Percentiles rank a stretch among this genome's conserved stretches.
Conservation (phyloP, 106 monocot species). For the Gastrodia elata region DNA sequence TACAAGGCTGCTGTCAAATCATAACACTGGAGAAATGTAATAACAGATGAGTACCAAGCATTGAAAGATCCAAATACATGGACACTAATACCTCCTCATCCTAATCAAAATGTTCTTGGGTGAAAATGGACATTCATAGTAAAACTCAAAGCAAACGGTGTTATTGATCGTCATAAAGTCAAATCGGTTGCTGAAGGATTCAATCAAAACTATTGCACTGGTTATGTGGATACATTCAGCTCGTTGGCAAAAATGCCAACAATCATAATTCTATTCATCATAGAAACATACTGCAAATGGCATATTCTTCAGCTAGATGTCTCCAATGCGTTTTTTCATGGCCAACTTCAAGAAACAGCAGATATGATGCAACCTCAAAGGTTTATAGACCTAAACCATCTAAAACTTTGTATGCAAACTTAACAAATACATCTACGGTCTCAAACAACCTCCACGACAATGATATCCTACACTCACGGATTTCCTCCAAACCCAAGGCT, state of each 20-base stretch:
- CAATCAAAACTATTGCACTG: constrained; percentile 15
- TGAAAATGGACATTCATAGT: constrained; percentile 13
- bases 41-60: too few relatives aligned
- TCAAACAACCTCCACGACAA: constrained; percentile 15
- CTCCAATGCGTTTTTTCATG: constrained; percentile 8
- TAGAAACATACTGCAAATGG: constrained; percentile 6
- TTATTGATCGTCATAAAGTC: constrained; percentile 12
- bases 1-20: too few relatives aligned
- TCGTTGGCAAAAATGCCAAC: constrained; percentile 6
- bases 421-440: constrained; percentile 18
- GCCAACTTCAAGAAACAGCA: constrained; percentile 2
- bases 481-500: too few relatives aligned
- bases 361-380: constrained; percentile 11
- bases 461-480: background rate
- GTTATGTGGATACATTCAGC: constrained; percentile 16
- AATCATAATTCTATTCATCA: constrained; percentile 4
- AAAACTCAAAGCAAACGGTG: constrained; percentile 2
- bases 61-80: too few relatives aligned
- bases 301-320: constrained; percentile 16
- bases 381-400: background rate
- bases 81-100: too few relatives aligned
- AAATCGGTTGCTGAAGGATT: constrained; percentile 14
- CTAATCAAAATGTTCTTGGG: background rate
- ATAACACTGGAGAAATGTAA: too few relatives aligned
- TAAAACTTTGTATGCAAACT: constrained; percentile 7